These are phyloP conservation scores for Danielozyma ontarioensis DNA, from an alignment of 805 yeast species.

Conservation along the genomic window DNA sequence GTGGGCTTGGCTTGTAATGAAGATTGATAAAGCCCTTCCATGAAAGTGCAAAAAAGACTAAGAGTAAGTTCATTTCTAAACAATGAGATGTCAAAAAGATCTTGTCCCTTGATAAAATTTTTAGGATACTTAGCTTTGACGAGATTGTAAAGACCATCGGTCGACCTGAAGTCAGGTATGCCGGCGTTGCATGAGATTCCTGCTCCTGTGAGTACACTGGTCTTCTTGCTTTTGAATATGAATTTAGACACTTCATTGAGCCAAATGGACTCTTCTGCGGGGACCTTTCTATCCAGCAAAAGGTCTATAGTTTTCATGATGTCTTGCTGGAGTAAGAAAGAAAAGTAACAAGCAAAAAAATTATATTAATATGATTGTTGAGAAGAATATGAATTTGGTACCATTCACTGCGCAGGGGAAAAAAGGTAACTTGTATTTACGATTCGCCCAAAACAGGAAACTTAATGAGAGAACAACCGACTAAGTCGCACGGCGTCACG, in stretches of 20 bases:
- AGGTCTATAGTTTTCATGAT: slow-evolving; percentile 28
- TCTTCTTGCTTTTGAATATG: slow-evolving; percentile 49
- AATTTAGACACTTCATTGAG: slow-evolving; percentile 35
- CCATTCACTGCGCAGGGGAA: not conserved
- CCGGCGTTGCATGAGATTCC: slow-evolving; percentile 97
- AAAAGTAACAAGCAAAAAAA: not conserved
- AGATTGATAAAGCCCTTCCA: slow-evolving; percentile 70
- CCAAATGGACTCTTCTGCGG: slow-evolving; percentile 26
- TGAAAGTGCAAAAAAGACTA: slow-evolving; percentile 77
- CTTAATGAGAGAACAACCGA: not conserved
- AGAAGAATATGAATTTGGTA: not conserved
- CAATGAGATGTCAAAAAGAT: slow-evolving; percentile 80
- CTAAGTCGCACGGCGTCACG: too few relatives aligned
- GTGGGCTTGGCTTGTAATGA: slow-evolving; percentile 73
- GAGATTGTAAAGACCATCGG: slow-evolving; percentile 74
- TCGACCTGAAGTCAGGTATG: slow-evolving; percentile 89
- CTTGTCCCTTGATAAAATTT: slow-evolving; percentile 74
- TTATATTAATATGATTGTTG: slow-evolving; percentile 1
- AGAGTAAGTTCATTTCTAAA: slow-evolving; percentile 66
- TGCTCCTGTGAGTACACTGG: slow-evolving; percentile 85
- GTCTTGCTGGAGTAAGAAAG: not conserved
- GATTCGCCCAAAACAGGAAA: not conserved
- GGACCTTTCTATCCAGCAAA: slow-evolving; percentile 9
- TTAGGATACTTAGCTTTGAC: slow-evolving; percentile 61
- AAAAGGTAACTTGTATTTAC: not conserved